Evolutionary conservation across 441 rosid species (phyloP).

Genomic region (Populus hybrid): DNA sequence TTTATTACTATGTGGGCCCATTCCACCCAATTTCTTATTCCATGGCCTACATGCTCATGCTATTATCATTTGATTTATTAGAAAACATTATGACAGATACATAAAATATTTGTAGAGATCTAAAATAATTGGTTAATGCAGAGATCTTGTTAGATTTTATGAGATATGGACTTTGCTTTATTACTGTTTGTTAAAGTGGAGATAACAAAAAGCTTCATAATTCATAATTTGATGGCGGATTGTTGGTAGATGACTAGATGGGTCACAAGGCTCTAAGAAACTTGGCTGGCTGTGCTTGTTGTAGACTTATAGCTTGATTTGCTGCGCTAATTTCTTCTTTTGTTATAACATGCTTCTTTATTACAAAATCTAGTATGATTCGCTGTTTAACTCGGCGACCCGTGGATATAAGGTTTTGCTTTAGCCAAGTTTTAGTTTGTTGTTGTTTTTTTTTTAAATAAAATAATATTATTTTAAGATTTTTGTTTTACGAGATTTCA

Average conservation of each 20-base stretch:
- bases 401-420: no score
- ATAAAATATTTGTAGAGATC: neutral
- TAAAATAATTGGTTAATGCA: neutral
- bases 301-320: neutral
- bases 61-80: neutral
- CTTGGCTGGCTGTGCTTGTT: no score
- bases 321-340: neutral
- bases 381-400: no score
- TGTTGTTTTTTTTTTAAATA: no score
- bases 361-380: no score
- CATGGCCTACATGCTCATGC: neutral
- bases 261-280: neutral
- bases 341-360: neutral
- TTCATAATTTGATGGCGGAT: no score
- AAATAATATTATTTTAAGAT: no score
- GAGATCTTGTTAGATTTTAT: neutral
- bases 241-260: neutral
- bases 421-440: no score
- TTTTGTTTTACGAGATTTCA: no score
- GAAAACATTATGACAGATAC: neutral
- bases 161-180: neutral
- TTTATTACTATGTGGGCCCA: neutral
- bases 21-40: neutral
- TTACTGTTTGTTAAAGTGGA: neutral
- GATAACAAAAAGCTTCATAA: neutral